Conservation (phyloP, 805 yeast genomes). For the Sugiyamaella floridensis region DNA sequence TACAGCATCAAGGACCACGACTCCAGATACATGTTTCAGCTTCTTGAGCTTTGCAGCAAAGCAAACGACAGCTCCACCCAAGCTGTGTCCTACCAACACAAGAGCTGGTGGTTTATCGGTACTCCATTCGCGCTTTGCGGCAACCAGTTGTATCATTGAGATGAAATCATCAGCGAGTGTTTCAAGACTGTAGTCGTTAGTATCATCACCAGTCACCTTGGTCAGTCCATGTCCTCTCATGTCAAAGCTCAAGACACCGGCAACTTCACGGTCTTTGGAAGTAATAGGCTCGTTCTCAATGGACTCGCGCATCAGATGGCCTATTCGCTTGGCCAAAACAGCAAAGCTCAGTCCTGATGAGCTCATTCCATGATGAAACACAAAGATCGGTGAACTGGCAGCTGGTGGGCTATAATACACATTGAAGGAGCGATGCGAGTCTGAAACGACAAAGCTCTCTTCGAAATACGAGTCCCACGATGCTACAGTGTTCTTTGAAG, state of each 20-base stretch:
- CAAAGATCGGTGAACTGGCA: conserved; percentile 46
- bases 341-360: conserved; percentile 79
- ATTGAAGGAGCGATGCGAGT: conserved; percentile 35
- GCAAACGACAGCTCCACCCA: conserved; percentile 85
- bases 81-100: conserved; percentile 77
- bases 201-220: conserved; percentile 18
- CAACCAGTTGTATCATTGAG: conserved; percentile 40
- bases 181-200: conserved; percentile 40
- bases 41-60: conserved; percentile 34
- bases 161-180: conserved; percentile 54
- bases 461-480: conserved; percentile 35
- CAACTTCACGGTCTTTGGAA: conserved; percentile 30
- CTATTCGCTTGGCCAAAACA: conserved; percentile 36
- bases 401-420: conserved; percentile 54
- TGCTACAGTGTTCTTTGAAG: neutral
- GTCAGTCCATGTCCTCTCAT: conserved; percentile 80
- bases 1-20: conserved; percentile 81
- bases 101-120: conserved; percentile 25
- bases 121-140: conserved; percentile 17
- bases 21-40: conserved; percentile 45
- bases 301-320: conserved; percentile 19
- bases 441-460: conserved; percentile 21
- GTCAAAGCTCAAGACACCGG: conserved; percentile 70
- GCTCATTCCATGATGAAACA: conserved; percentile 94
- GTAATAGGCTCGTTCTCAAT: neutral